phyloP scores from a whole-genome alignment of 1,284 basidiomycete species.

The Fomitopsis pinicola region DNA sequence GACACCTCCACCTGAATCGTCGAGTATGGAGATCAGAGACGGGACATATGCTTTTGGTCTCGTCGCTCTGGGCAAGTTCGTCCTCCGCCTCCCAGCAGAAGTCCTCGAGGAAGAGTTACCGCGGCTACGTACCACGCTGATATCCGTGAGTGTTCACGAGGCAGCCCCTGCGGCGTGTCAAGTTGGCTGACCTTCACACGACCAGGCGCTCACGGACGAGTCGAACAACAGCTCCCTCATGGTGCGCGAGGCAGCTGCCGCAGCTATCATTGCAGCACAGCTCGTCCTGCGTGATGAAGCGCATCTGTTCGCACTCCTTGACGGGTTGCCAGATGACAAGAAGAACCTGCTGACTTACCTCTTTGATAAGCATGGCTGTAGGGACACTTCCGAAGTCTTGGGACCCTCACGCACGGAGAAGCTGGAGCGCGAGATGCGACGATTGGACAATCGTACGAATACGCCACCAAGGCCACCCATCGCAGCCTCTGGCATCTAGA shows the following conservation, averaged over 20 bases:
- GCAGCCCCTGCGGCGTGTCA: not conserved
- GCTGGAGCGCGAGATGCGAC: slow-evolving; percentile 70
- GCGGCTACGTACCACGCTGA: slow-evolving; percentile 63
- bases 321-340: slow-evolving; percentile 78
- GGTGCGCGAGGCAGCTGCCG: slow-evolving; percentile 76
- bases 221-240: slow-evolving; percentile 51
- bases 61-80: slow-evolving; percentile 76
- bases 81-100: slow-evolving; percentile 72
- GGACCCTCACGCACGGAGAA: slow-evolving; percentile 48
- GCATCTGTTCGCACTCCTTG: slow-evolving; percentile 72
- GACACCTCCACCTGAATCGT: slow-evolving; percentile 37
- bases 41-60: slow-evolving; percentile 76
- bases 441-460: slow-evolving; percentile 70
- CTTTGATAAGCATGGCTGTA: slow-evolving; percentile 76
- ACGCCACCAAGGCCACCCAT: slow-evolving; percentile 43
- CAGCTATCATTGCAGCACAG: slow-evolving; percentile 76
- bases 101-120: slow-evolving; percentile 84
- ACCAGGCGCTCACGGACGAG: slow-evolving; percentile 66
- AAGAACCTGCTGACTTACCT: slow-evolving; percentile 83
- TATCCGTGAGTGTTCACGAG: slow-evolving; percentile 45
- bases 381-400: slow-evolving; percentile 33
- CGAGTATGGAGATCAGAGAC: slow-evolving; percentile 49
- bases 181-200: slow-evolving; percentile 1
- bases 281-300: slow-evolving; percentile 75
- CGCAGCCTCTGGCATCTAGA: slow-evolving; percentile 5